Conservation (phyloP, 306 rosid species). For the Dryas drummondii region DNA sequence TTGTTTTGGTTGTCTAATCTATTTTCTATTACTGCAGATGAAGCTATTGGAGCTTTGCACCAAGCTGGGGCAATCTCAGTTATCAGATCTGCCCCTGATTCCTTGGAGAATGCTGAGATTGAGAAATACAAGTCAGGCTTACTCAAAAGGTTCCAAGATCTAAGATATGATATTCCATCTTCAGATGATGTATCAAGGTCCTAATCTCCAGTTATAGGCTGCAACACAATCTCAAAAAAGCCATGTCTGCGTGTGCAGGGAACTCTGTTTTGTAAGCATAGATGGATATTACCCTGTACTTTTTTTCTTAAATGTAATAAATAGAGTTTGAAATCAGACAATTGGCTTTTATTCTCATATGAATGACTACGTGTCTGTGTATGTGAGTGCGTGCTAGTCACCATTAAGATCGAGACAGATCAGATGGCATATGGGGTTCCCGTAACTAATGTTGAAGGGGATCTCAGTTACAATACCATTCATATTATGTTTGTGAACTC, state of each 20-base stretch:
- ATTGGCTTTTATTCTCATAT: neutral
- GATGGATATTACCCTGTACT: neutral
- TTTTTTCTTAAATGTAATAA: neutral
- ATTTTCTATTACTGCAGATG: slow-evolving; percentile 37
- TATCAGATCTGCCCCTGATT: slow-evolving; percentile 63
- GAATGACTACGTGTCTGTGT: neutral
- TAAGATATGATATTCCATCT: slow-evolving; percentile 52
- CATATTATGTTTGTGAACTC: neutral
- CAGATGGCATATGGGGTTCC: too few species aligned
- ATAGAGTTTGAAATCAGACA: neutral
- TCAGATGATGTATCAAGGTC: slow-evolving; percentile 30
- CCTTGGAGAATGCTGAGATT: slow-evolving; percentile 53
- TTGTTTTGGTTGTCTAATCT: neutral
- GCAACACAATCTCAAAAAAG: neutral
- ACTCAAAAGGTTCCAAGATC: slow-evolving; percentile 76
- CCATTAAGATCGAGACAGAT: neutral
- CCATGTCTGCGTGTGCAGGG: neutral
- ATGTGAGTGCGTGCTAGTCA: neutral
- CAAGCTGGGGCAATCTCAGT: slow-evolving; percentile 67
- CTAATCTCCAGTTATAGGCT: neutral
- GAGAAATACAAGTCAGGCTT: slow-evolving; percentile 57
- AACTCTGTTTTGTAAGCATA: neutral
- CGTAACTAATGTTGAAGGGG: too few species aligned
- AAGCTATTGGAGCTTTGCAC: slow-evolving; percentile 68
- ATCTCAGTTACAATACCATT: too few species aligned